A percentile compares a stretch with the other conserved stretches of the same genome.
Evolutionary conservation across 441 rosid species (phyloP).

Genomic region (Manihot esculenta): DNA sequence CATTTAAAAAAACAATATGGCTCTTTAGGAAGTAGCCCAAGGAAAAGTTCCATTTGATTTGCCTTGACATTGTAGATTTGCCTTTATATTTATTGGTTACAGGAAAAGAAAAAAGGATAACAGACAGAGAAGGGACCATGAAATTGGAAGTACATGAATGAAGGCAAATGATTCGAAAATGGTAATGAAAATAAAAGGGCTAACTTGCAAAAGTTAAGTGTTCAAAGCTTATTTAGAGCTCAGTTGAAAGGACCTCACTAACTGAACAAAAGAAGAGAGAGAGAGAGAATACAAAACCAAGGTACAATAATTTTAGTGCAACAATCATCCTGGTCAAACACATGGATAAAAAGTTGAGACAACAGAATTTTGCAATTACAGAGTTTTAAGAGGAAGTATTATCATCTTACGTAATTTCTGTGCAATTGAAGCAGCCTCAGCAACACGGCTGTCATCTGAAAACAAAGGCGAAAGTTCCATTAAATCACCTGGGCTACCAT

Average conservation of each 20-base stretch:
- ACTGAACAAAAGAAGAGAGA: background rate
- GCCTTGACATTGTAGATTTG: background rate
- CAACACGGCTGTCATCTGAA: constrained; percentile 99
- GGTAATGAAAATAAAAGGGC: no score
- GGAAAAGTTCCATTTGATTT: background rate
- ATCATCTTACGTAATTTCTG: constrained; percentile 86
- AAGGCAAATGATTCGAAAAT: background rate
- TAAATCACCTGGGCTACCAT: constrained; percentile 97
- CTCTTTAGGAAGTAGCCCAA: background rate
- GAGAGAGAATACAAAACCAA: background rate
- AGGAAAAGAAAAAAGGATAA: background rate
- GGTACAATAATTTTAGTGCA: background rate
- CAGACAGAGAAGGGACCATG: background rate
- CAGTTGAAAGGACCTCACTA: background rate
- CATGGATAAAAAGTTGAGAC: constrained; percentile 6
- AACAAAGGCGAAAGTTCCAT: constrained; percentile 99
- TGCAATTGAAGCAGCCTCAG: constrained; percentile 98
- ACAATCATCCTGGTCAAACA: constrained; percentile 7
- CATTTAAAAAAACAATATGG: background rate
- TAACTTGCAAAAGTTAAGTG: background rate
- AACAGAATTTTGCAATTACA: constrained; percentile 9
- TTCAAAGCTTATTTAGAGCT: no score
- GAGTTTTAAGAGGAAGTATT: constrained; percentile 4
- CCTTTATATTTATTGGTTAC: background rate
- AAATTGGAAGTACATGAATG: background rate